Conservation (phyloP, 1,284 basidiomycete genomes). For the Vanrija humicola region DNA sequence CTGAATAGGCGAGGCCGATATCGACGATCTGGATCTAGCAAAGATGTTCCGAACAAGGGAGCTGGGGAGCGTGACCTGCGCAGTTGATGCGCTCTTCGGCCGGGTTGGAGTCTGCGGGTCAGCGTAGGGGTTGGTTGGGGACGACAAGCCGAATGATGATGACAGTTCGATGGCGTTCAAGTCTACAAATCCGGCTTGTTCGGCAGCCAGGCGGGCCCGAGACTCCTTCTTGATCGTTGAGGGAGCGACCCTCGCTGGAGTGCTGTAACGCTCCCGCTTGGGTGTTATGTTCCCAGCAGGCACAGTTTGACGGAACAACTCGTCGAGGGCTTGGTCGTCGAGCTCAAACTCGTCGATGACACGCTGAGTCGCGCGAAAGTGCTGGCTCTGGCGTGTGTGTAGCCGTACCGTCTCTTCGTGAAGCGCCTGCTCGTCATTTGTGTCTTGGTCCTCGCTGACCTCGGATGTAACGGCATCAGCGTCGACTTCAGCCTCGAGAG, state of each 20-base stretch:
- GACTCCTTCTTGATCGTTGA: neutral
- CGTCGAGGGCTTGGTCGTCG: conserved; percentile 37
- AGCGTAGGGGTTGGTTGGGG: conserved; percentile 26
- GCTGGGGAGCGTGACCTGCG: conserved; percentile 21
- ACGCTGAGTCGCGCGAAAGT: conserved; percentile 38
- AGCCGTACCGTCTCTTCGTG: conserved; percentile 30
- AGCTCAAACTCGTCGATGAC: conserved; percentile 17
- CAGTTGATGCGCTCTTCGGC: conserved; percentile 3
- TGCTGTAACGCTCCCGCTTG: neutral
- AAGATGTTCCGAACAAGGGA: conserved; percentile 42
- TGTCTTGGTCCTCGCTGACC: conserved; percentile 25
- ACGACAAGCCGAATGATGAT: conserved; percentile 29
- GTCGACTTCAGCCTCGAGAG: conserved; percentile 40
- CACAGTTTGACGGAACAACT: conserved; percentile 30
- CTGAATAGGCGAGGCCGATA: conserved; percentile 5
- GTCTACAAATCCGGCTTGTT: conserved; percentile 42
- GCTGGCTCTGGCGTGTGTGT: conserved; percentile 31
- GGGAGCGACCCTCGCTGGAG: neutral
- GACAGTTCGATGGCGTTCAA: conserved; percentile 37
- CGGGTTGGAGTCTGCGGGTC: conserved; percentile 30
- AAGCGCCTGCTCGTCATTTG: conserved; percentile 23
- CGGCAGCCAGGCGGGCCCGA: conserved; percentile 22
- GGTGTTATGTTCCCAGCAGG: conserved; percentile 7
- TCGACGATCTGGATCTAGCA: conserved; percentile 6
- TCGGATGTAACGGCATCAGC: conserved; percentile 37